Evolutionary conservation across 306 rosid species (phyloP), one percentile per base, ranked within the genome.

Genomic region (Quercus wislizeni): DNA sequence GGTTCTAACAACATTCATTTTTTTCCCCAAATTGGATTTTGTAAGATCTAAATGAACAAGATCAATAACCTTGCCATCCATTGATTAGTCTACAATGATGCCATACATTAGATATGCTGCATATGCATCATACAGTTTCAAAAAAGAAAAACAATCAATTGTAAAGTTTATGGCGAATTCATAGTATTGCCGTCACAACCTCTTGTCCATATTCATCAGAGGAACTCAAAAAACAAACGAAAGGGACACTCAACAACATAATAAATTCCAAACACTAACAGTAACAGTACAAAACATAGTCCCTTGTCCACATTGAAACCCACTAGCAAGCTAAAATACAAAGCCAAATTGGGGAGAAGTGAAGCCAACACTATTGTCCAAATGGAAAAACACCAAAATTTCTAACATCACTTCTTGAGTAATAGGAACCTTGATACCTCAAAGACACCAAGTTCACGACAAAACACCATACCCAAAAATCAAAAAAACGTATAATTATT

Each of bases 401-500:
- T 55, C 70, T 86, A 46, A 73, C 90, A 76, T 82, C 90, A 76
- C 38, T n/a, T 69, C 77, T 67, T 9, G 67, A 76, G 75, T 41
- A 71, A 83, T 79, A 74, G 76, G 76, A 74, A 79, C 91, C 86
- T 79, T 74, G 78, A 80, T 74, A 19, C 86, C 89, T 58, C 80
- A 78, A 85, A 78, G 89, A 86, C 90, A 85, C 70, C 0, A 46
- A 28, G 69, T 83, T 84, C 49, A 54, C 19, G 88, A 90, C 97
- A 85, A 78, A 71, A 75, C 61, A 55, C 86, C 84, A 77, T 55
- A 80, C 77, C 84, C 82, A 80, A 33, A 80, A 74, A 49, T 3
- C 81, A 80, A 57, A 69, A 82, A 82, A 73, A n/a, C 35, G 73
- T 74, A 12, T 57, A 55, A 61, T 77, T 28, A 31, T 6, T 19